Conservation (phyloP, 768 basidiomycete genomes). For the Rhizopogon salebrosus region DNA sequence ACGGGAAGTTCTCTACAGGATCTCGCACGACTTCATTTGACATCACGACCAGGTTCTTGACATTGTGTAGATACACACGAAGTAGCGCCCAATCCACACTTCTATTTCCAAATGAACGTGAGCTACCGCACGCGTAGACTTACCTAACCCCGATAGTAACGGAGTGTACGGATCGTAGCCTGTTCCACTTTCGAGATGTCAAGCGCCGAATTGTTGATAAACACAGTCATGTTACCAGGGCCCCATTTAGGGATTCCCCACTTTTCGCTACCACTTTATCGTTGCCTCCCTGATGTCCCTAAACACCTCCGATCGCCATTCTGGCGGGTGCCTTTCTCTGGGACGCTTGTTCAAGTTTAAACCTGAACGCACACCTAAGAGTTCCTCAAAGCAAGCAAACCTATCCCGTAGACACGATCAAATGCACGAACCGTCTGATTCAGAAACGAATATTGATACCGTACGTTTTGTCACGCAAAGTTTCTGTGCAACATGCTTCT, state of each 20-base stretch:
- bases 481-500: neutral
- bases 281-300: constrained; percentile 14
- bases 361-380: neutral
- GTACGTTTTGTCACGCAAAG: neutral
- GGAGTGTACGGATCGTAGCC: constrained; percentile 24
- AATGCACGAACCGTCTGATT: neutral
- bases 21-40: constrained; percentile 2
- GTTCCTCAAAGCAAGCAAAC: neutral
- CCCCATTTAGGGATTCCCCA: constrained; percentile 3
- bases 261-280: constrained; percentile 7
- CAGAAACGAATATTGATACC: neutral
- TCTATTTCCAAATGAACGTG: constrained; percentile 9
- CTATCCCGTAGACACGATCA: neutral
- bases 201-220: constrained; percentile 25
- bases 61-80: constrained; percentile 7
- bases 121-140: constrained; percentile 3
- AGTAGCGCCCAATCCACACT: neutral
- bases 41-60: constrained; percentile 5
- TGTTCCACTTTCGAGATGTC: constrained; percentile 12
- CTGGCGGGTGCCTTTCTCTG: constrained; percentile 16
- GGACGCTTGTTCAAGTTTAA: constrained; percentile 13
- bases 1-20: constrained; percentile 8
- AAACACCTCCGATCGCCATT: constrained; percentile 18
- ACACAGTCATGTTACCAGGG: constrained; percentile 19
- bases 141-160: constrained; percentile 21